Evolutionary conservation across 768 basidiomycete species (phyloP), one percentile per base, ranked within the genome.

Genomic region (Dioszegia crocea): DNA sequence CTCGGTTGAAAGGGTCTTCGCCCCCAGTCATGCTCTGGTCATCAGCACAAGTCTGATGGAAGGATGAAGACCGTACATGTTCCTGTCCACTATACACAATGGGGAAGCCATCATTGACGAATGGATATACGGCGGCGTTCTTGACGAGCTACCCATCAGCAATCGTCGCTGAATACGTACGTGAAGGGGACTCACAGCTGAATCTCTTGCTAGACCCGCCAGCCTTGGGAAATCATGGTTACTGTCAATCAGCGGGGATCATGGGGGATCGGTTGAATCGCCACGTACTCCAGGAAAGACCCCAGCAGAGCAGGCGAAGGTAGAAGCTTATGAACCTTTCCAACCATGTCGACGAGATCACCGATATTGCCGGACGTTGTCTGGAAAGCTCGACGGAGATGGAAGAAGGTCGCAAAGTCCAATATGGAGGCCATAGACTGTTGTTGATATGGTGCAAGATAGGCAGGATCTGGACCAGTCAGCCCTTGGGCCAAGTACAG

Each of bases 31-130:
- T 65, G 10, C 71, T 67, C 67, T 75, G 54, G 0, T 38, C 9
- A 40, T 29, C 24, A 47, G 41, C 10, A 9, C 23, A 49, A 17
- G 14, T 2, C 24, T 38, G 4, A 4, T 29, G 9, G 39, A 54
- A 31, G 17, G 19, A 17, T 17, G 23, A 1, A 21, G 3, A 10
- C 59, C 70, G 53, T 19, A 75, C 75, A 40, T 70, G 68, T 54
- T 74, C 72, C 44, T 65, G 65, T 3, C 72, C 72, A 38, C 38
- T 68, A 59, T 78, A 79, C 26, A 78, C 59, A 26, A 76, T 73
- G 2, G 78, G 78, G 38, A 78, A 68, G 10, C 78, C 78, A 43
- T 79, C 78, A 44, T 57, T 66, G 27, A 76, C 63, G 56, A 78
- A 78, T 9, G 73, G 73, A 57, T 68, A 78, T 5, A 77, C 72